phyloP scores from a whole-genome alignment of 495 filamentous ascomycete species.

The Wilcoxina mikolae region DNA sequence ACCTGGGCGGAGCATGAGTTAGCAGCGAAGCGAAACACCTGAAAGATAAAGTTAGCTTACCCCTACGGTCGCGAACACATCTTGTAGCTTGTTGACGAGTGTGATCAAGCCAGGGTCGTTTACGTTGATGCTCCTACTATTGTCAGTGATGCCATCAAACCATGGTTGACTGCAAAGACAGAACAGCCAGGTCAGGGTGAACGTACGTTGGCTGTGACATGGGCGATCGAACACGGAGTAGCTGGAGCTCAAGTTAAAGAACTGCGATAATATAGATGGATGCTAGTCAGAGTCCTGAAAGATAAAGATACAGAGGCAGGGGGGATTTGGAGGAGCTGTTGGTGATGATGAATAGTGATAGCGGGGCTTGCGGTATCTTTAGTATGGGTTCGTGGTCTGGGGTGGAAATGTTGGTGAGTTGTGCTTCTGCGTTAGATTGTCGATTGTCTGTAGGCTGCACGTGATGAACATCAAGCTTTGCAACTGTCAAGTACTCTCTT shows the following conservation, averaged over 20 bases:
- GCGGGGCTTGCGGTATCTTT: background rate
- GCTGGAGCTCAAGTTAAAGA: background rate
- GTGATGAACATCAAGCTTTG: background rate
- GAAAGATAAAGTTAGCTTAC: conserved; percentile 42
- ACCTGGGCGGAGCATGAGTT: conserved; percentile 35
- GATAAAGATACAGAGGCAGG: background rate
- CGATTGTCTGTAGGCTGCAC: background rate
- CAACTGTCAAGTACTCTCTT: too few relatives aligned
- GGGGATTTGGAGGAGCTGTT: background rate
- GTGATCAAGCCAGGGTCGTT: conserved; percentile 73
- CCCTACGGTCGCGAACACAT: conserved; percentile 97
- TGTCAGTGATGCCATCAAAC: background rate
- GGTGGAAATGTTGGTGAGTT: conserved; percentile 1
- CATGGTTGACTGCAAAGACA: background rate
- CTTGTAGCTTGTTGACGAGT: conserved; percentile 96
- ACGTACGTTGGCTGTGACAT: conserved; percentile 8
- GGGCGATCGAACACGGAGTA: background rate
- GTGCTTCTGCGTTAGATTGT: background rate
- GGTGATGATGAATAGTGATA: background rate
- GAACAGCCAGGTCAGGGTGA: background rate
- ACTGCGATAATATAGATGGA: background rate
- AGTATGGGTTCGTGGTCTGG: background rate
- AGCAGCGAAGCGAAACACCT: background rate
- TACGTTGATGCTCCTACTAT: conserved; percentile 50
- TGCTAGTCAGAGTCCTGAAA: background rate